Evolutionary conservation across 371 early-diverging fungal genomes (phyloP), one percentile per base, ranked within the genome.

Genomic region (Mortierella sp.): DNA sequence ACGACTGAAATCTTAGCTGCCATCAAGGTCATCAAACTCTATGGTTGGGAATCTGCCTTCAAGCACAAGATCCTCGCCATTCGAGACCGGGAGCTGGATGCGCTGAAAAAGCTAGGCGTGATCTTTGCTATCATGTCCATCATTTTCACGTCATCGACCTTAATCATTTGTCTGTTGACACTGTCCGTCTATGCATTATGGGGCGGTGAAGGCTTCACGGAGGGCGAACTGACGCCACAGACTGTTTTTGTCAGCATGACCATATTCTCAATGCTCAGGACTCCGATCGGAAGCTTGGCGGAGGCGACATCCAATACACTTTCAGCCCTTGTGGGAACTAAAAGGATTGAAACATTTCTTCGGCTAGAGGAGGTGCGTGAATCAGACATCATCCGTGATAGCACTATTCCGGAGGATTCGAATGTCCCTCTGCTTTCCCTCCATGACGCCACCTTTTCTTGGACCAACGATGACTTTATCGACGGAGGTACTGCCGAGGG

Each of bases 171-270:
- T 21, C 51, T 84, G 19, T 61, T 83, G 2, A 80, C 87, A 5
- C 82, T 89, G 54, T 79, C 71, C 34, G 78, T 83, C 6, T 89
- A 81, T 46, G 87, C 88, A 6, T 81, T 75, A 26, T 50, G 88
- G 15, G 73, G 85, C 42, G 87, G 87, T 17, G 64, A 83, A 17
- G 81, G 81, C 73, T 23, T 82, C 83, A 12, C 72, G 4, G 41
- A 71, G 51, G 62, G 62, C 56, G 28, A 90, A 89, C 12, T 81
- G 65, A 92, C 89, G 6, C 86, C 91, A 8, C 86, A 87, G 46
- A 81, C 87, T 51, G 93, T 95, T 0, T 97, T 97, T 80, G 95
- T 95, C 7, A 88, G 95, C 28, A 86, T 98, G 69, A 85, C 96
- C 1, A 84, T 97, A n/a, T 96, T 99, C 84, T 92, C 93, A 66